Base-by-base conservation (phyloP, 345 rosid species). In the Bretschneidera sinensis region DNA sequence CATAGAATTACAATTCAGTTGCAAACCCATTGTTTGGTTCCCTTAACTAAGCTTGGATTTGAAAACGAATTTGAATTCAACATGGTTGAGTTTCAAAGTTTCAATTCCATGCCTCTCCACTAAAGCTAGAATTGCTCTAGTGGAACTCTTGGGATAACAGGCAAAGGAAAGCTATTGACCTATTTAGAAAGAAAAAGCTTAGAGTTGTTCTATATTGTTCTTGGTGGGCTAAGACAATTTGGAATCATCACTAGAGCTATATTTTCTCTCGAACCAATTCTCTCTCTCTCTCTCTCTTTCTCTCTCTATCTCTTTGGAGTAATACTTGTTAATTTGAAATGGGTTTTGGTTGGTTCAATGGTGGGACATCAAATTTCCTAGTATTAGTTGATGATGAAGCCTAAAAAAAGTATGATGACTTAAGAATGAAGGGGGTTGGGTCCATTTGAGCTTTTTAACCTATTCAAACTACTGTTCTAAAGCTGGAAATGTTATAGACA, bases 221-320 rank as follows among this genome's bases (percentile, higher is more conserved):
- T 94, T 54, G 99, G 99, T 57, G 99, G 99, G 21, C 64, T 94
- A 63, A 97, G 99, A 51, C 99, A 94, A 74, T 88, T 94, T 71
- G 99, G 99, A 35, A 88, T 94, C 56, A 94, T 94, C 61, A 94
- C 97, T 4, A 79, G 99, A 79, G 99, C 99, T 51, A 71, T 97
- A 74, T 86, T 94, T 62, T 73, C 86, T 51, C 91, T 94, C 48
- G 99, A 88, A 71, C 85, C 85, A 64, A 89, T 92, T 71, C 97
- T 48, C 0, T 18, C 4, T 28, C 17, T 55, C 34, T 54, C 23
- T 43, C 19, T 23, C 22, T 15, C n/a, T n/a, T n/a, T n/a, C n/a
- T n/a, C n/a, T n/a, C n/a, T n/a, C n/a, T n/a, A n/a, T n/a, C n/a
- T n/a, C n/a, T n/a, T n/a, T n/a, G n/a, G n/a, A n/a, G n/a, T n/a